Percentiles rank a stretch among this genome's conserved stretches.
phyloP scores from a whole-genome alignment of 306 rosid genomes.

The Acmispon strigosus region DNA sequence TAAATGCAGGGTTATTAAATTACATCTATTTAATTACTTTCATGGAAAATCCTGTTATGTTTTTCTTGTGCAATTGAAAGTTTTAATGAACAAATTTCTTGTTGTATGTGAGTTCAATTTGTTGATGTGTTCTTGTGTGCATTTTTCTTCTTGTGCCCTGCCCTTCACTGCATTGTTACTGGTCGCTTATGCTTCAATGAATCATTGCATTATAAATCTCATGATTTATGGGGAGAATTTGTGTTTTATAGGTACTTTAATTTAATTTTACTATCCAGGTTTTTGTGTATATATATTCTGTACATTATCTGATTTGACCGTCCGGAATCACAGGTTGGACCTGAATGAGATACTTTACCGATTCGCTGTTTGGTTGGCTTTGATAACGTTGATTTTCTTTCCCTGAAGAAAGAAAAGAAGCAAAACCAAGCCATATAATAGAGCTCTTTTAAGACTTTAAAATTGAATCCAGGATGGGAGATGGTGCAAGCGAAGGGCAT shows the following conservation, averaged over 20 bases:
- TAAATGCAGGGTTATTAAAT: not conserved
- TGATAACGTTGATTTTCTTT: not conserved
- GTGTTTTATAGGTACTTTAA: not conserved
- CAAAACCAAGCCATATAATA: not conserved
- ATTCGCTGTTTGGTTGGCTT: not conserved
- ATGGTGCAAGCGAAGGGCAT: constrained; percentile 23
- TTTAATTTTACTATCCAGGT: not conserved
- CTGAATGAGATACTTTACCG: not conserved
- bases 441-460: not conserved
- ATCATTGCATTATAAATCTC: not conserved
- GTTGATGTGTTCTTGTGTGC: not conserved
- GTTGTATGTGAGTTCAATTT: too few relatives aligned
- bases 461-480: constrained; percentile 28
- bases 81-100: too few relatives aligned
- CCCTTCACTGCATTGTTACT: too few relatives aligned
- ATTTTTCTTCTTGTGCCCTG: not conserved
- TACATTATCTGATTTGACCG: not conserved
- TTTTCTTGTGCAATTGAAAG: not conserved
- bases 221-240: not conserved
- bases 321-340: not conserved
- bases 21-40: not conserved
- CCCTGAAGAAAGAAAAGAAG: not conserved
- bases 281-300: not conserved
- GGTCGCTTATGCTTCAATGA: not conserved
- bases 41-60: not conserved